Base-by-base conservation (phyloP, 495 filamentous ascomycete species). In the Penicillium subrubescens region DNA sequence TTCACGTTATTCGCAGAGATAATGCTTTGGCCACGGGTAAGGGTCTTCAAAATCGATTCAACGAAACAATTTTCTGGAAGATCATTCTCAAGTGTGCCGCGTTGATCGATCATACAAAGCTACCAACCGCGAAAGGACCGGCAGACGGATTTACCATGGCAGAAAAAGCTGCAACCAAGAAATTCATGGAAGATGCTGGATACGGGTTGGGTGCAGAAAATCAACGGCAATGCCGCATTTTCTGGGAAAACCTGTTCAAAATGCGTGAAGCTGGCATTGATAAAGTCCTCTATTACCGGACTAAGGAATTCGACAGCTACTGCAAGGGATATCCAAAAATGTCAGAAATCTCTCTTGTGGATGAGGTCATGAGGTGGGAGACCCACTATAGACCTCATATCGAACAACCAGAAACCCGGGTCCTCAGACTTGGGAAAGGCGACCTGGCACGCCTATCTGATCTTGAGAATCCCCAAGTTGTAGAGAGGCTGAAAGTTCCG, bases 211-310 rank as follows among this genome's bases (percentile, higher is more conserved):
- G 70, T 21, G 29, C 60, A 6, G 59, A 63, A 52, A 72, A 72
- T 43, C 62, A 70, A 41, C 60, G 57, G 15, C 60, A 69, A 27
- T 70, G 23, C 37, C 67, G 64, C 12, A 57, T 61, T 59, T 62
- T 71, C 48, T 68, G 61, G 69, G 68, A 72, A 31, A 65, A 59
- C 34, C 31, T 72, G 54, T 69, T 57, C 43, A 0, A 72, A n/a
- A 70, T 72, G 41, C 64, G 67, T 33, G 41, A 66, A 54, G 61
- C 54, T 29, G 62, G 67, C 8, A 55, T 64, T 62, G 53, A 70
- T 31, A 63, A 67, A 60, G 39, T 66, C 35, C 67, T 70, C 25
- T 63, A 54, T 8, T 72, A 72, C 55, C 62, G 60, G 14, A 66
- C 62, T 3, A 70, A 67, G 11, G 65, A 72, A 64, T 70, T 67